Base-by-base conservation (phyloP, 208 protist species). In the Blastocrithidia nonstop region DNA sequence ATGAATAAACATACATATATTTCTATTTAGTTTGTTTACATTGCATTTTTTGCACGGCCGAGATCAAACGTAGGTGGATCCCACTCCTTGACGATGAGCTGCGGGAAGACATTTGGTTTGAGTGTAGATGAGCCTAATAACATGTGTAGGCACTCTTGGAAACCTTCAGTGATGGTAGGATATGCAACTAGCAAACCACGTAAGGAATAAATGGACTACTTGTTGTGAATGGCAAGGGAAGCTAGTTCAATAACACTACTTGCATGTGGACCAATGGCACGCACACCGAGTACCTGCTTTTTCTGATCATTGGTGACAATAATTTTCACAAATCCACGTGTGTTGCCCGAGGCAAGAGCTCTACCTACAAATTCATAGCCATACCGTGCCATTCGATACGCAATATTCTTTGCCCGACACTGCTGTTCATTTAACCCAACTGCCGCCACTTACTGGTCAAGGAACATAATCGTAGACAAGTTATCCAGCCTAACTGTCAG, bases 401-500 rank as follows among this genome's bases (percentile, higher is more conserved):
- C 63, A 38, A 94, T 78, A 31, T 72, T 74, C 37, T 61, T 46
- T 5, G 71, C 67, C 22, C 58, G 56, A 38, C 81, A 90, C 44
- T 87, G 66, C 51, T 86, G 72, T 50, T 94, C 86, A 51, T 94
- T 94, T 28, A 91, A 46, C 0, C 86, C 86, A 3, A 92, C 82
- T 7, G 76, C 65, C 1, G 86, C 79, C 3, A 94, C 78, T 37
- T 94, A 81, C 45, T 88, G 79, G 53, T 94, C 81, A 3, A 94
- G 63, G 54, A 94, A 94, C 82, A 94, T 90, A 49, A 94, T 94
- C 9, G 80, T 90, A 15, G 86, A 94, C 4, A 94, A 50, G 31
- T 94, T 94, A 54, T 92, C 77, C 1, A 91, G 50, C 22, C 53
- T 41, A 16, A 72, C 55, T 46, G 61, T 62, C 33, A 78, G 47